Conservation (phyloP, 768 basidiomycete species). For the Agaricus sinodeliciosus region DNA sequence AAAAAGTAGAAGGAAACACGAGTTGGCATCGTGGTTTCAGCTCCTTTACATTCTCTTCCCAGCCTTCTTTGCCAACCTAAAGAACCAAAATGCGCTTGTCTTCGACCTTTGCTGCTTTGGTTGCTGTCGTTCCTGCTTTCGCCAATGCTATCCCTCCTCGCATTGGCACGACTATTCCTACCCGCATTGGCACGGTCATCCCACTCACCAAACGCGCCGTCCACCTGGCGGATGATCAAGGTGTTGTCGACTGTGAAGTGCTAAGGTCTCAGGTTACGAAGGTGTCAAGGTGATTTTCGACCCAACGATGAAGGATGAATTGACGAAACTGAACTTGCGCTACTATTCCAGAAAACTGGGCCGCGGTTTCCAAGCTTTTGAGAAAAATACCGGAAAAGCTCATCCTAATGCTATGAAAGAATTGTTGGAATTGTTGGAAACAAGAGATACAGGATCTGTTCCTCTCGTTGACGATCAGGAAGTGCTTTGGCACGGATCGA, state of each 20-base stretch:
- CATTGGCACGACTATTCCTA: conserved; percentile 17
- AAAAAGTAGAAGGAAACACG: background rate
- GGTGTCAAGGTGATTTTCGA: conserved; percentile 13
- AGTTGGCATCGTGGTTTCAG: background rate
- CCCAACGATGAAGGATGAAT: background rate
- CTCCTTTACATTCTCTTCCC: background rate
- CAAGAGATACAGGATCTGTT: conserved; percentile 23
- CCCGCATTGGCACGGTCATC: conserved; percentile 15
- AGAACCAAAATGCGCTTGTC: conserved; percentile 5
- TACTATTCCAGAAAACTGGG: conserved; percentile 32
- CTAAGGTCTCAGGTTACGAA: conserved; percentile 19
- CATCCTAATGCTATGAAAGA: conserved; percentile 25
- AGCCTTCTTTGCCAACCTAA: background rate
- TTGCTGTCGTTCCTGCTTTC: conserved; percentile 6
- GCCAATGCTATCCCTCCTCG: conserved; percentile 11
- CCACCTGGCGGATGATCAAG: conserved; percentile 16
- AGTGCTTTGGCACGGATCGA: conserved; percentile 38
- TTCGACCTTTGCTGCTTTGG: conserved; percentile 4
- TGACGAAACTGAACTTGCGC: too few species aligned
- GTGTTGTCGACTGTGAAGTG: conserved; percentile 18
- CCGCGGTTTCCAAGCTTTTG: conserved; percentile 34
- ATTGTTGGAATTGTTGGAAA: conserved; percentile 10
- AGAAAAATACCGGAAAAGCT: conserved; percentile 35
- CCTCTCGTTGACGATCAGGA: conserved; percentile 29
- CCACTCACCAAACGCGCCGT: conserved; percentile 21